Evolutionary conservation across 2,329 filamentous ascomycete species (phyloP), one percentile per base, ranked within the genome.

Genomic region (Lachnellula hyalina): DNA sequence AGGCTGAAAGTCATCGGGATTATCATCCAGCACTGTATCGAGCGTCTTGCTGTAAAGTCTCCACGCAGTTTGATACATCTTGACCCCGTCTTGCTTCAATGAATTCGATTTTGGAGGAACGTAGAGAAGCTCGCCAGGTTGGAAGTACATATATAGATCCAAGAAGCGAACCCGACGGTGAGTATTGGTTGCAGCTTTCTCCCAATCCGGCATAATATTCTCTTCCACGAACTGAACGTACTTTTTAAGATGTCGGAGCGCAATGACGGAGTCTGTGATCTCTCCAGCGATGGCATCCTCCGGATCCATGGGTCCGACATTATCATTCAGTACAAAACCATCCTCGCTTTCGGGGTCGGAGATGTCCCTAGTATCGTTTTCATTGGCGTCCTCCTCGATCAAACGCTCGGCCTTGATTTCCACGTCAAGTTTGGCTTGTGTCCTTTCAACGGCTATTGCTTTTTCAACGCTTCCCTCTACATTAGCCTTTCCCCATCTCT

Each of bases 131-230:
- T 61, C 51, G 7, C 54, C 49, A 25, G 49, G 12, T 53, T 47
- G 56, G 41, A 58, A 58, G 2, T 57, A 41, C 34, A 49, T 52
- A 35, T 51, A 60, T 12, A 60, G 56, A 40, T 60, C 58, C 11
- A 35, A 32, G 38, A 58, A 58, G 6, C 50, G 21, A 23, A 56
- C 36, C 21, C 51, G 60, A 15, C 21, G 15, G 36, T 45, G 28
- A 9, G 23, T 34, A 5, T 34, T 21, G 12, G 32, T 21, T 41
- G 50, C 47, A 21, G 41, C 17, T 12, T 49, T 21, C 19, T 55
- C 49, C 17, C 35, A 55, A 8, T 32, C 35, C 15, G 49, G 44
- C 17, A 52, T 21, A 21, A 56, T 40, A 38, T 54, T 47, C 35
- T 47, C 36, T 19, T 51, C 34, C 12, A 57, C 47, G 34, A 52